Percentiles rank a stretch among this genome's conserved stretches.
Conservation (phyloP, 768 basidiomycete species). For the Pulveroboletus sp. region DNA sequence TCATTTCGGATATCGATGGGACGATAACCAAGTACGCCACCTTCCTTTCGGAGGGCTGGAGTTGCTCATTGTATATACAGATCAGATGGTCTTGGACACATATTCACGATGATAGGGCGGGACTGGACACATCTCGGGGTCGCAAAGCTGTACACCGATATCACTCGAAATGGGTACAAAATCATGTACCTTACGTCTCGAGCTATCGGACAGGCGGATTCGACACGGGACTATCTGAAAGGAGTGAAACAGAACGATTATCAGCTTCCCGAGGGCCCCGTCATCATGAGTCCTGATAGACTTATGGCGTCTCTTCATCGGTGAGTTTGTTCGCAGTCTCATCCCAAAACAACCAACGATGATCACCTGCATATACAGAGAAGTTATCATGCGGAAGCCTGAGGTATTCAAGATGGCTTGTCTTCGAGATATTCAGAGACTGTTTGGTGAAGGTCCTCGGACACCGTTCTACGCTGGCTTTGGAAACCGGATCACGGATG, state of each 20-base stretch:
- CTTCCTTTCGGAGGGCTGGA: not conserved
- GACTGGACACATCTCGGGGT: conserved; percentile 99
- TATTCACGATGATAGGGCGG: conserved; percentile 95
- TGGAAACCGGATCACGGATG: conserved; percentile 97
- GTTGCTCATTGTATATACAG: conserved; percentile 36
- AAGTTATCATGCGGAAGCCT: conserved; percentile 98
- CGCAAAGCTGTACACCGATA: conserved; percentile 96
- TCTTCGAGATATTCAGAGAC: conserved; percentile 86
- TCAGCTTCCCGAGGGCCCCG: conserved; percentile 95
- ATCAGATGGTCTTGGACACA: conserved; percentile 94
- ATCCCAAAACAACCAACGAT: not conserved
- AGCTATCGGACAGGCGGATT: conserved; percentile 97
- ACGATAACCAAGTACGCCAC: conserved; percentile 91
- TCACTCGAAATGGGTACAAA: conserved; percentile 93
- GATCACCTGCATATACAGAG: conserved; percentile 44
- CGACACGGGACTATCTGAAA: conserved; percentile 91
- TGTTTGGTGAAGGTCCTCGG: conserved; percentile 72
- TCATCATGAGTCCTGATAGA: conserved; percentile 98
- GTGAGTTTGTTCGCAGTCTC: conserved; percentile 41
- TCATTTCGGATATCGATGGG: conserved; percentile 97
- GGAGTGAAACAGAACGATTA: conserved; percentile 95
- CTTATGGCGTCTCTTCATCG: conserved; percentile 93
- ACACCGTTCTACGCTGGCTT: conserved; percentile 97
- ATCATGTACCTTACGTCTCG: conserved; percentile 97
- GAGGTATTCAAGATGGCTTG: conserved; percentile 99